phyloP scores from a whole-genome alignment of 1,284 basidiomycete genomes.

The Malassezia furfur region DNA sequence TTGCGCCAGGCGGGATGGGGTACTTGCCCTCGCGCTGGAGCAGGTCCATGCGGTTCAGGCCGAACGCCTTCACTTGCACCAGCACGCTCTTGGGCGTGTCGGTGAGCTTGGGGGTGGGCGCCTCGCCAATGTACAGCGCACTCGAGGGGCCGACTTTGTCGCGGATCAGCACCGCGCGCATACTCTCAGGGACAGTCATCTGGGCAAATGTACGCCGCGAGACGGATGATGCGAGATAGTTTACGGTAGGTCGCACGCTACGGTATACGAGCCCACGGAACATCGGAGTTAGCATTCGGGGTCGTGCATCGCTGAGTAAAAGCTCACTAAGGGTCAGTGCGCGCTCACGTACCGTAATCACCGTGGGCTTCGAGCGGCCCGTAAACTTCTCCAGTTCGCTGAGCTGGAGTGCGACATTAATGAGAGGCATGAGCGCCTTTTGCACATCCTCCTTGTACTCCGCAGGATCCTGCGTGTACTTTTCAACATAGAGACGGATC shows the following conservation, averaged over 20 bases:
- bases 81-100: slow-evolving; percentile 53
- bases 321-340: neutral
- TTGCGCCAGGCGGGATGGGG: slow-evolving; percentile 66
- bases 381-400: slow-evolving; percentile 77
- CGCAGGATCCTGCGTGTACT: slow-evolving; percentile 71
- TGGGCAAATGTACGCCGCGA: neutral
- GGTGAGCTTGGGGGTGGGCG: slow-evolving; percentile 54
- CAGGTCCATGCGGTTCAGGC: slow-evolving; percentile 46
- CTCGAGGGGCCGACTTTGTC: slow-evolving; percentile 67
- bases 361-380: slow-evolving; percentile 78
- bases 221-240: neutral
- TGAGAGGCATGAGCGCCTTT: slow-evolving; percentile 83
- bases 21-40: slow-evolving; percentile 45
- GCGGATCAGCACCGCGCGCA: slow-evolving; percentile 76
- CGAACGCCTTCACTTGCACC: slow-evolving; percentile 51
- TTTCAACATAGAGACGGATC: slow-evolving; percentile 52
- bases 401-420: slow-evolving; percentile 79
- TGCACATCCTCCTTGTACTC: slow-evolving; percentile 72
- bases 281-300: neutral
- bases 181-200: slow-evolving; percentile 48
- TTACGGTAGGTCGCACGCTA: neutral
- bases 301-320: neutral
- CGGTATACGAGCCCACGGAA: neutral
- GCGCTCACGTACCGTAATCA: slow-evolving; percentile 60
- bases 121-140: slow-evolving; percentile 64